Percentiles rank a stretch among this genome's conserved stretches.
phyloP scores from a whole-genome alignment of 2,329 filamentous ascomycete genomes.

The Zarea fungicola region DNA sequence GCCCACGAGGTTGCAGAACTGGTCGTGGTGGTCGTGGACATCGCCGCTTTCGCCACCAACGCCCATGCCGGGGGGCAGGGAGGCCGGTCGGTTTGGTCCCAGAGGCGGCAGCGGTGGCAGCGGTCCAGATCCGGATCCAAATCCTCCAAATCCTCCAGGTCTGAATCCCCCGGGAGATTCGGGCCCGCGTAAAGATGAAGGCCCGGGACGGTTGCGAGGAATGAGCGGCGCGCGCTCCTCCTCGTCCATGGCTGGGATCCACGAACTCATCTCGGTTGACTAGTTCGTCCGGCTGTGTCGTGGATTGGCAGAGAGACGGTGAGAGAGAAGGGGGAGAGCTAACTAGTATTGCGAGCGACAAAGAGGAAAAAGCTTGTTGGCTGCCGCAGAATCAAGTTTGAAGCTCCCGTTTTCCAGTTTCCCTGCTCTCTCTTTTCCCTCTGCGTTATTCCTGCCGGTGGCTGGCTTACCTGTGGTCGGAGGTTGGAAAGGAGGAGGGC shows the following conservation, averaged over 20 bases:
- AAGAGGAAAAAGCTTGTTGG: neutral
- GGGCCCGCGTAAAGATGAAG: neutral
- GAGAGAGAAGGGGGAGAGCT: neutral
- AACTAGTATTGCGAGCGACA: neutral
- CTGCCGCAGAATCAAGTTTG: too few relatives aligned
- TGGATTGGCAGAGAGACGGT: neutral
- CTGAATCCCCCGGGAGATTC: neutral
- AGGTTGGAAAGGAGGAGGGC: neutral
- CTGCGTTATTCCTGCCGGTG: neutral
- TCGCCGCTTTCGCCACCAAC: neutral
- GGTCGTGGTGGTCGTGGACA: slow-evolving; percentile 15
- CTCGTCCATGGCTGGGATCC: slow-evolving; percentile 7
- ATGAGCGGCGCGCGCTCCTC: slow-evolving; percentile 12
- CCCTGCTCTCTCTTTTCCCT: neutral
- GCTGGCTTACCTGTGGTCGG: neutral
- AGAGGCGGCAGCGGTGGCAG: too few relatives aligned
- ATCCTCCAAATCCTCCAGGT: too few relatives aligned
- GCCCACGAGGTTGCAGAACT: slow-evolving; percentile 19
- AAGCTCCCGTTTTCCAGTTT: too few relatives aligned
- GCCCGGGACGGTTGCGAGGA: too few relatives aligned
- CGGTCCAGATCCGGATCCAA: too few relatives aligned
- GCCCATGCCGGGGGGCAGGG: neutral
- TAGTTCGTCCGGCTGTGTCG: neutral
- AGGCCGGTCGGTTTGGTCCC: neutral
- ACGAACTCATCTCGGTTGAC: neutral